Evolutionary conservation across 257 asterid genomes (phyloP).

Genomic region (Lycium ferocissimum): DNA sequence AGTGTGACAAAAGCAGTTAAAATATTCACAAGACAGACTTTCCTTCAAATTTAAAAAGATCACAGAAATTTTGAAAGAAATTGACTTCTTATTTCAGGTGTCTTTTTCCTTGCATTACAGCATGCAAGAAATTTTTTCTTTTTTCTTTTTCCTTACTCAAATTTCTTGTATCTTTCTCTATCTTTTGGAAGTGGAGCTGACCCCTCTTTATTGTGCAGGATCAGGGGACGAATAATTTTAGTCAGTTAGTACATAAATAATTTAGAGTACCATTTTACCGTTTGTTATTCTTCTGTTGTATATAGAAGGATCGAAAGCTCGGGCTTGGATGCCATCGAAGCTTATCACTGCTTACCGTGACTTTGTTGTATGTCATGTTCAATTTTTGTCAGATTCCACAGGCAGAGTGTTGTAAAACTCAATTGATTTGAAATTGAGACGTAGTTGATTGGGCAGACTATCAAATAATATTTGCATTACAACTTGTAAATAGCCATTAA

Average conservation of each 20-base stretch:
- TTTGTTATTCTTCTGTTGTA: conserved; percentile 17
- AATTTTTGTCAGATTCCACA: too few relatives aligned
- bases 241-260: conserved; percentile 12
- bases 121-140: not conserved
- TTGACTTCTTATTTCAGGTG: not conserved
- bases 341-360: conserved; percentile 21
- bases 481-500: too few relatives aligned
- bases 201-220: conserved; percentile 22
- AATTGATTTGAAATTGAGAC: too few relatives aligned
- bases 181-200: not conserved
- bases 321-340: conserved; percentile 20
- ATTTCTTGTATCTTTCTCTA: not conserved
- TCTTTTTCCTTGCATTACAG: not conserved
- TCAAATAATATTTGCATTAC: too few relatives aligned
- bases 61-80: not conserved
- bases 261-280: not conserved
- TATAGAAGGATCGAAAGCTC: not conserved
- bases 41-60: not conserved
- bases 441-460: too few relatives aligned
- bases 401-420: too few relatives aligned
- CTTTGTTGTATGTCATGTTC: not conserved
- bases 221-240: conserved; percentile 19
- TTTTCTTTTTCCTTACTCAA: not conserved
- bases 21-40: not conserved
- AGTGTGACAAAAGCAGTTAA: not conserved